Conservation (phyloP, 2,329 filamentous ascomycete genomes). For the Sclerotinia sclerotiorum region DNA sequence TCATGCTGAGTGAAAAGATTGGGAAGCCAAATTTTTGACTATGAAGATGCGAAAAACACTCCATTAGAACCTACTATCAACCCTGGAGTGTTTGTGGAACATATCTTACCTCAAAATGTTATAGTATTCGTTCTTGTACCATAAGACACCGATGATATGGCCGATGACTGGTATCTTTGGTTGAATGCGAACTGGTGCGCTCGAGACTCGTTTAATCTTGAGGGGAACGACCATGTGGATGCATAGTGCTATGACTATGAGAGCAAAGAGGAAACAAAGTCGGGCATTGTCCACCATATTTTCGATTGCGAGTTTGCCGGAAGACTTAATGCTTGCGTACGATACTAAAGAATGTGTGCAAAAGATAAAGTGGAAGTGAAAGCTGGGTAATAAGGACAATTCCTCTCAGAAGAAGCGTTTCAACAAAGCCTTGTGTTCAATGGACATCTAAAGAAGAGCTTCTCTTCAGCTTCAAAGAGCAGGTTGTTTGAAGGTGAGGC, state of each 20-base stretch:
- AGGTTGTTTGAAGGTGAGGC: no score
- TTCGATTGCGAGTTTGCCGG: neutral
- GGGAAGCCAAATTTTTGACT: conserved; percentile 12
- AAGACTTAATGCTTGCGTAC: neutral
- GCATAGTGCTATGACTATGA: neutral
- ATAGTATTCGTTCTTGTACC: conserved; percentile 13
- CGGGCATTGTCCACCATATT: neutral
- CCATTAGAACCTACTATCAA: neutral
- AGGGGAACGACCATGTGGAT: neutral
- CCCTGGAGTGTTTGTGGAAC: no score
- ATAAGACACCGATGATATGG: neutral
- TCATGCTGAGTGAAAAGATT: conserved; percentile 12
- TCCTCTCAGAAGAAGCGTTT: no score
- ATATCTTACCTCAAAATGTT: neutral
- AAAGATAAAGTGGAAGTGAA: neutral
- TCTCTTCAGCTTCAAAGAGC: no score
- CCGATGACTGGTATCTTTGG: conserved; percentile 16
- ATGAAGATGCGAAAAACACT: neutral
- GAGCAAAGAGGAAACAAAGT: neutral
- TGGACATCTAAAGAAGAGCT: no score
- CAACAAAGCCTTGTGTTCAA: no score
- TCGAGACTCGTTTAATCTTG: neutral
- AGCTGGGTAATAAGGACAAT: neutral
- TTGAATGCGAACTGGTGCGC: neutral
- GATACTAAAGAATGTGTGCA: neutral